Evolutionary conservation across 768 basidiomycete species (phyloP).

Genomic region (Suillus ampliporus): DNA sequence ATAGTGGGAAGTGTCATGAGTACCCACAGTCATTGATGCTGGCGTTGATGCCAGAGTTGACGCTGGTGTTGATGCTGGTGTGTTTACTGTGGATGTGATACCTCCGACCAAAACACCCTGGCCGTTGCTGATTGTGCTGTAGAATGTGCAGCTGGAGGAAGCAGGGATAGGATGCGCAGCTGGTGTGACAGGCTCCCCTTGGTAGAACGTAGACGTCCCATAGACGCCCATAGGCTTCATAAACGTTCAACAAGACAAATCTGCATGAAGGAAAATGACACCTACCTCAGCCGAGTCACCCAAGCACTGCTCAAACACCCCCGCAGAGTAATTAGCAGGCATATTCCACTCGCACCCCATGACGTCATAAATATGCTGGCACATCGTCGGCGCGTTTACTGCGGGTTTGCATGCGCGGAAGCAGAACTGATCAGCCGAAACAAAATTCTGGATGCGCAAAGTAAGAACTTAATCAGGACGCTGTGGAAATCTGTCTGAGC

Average conservation of each 20-base stretch:
- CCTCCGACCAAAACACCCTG: constrained; percentile 34
- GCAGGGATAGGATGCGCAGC: constrained; percentile 59
- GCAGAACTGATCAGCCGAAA: constrained; percentile 67
- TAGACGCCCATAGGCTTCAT: constrained; percentile 71
- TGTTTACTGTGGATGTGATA: constrained; percentile 16
- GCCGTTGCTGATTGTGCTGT: constrained; percentile 58
- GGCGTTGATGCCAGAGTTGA: too few relatives aligned
- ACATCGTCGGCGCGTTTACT: constrained; percentile 54
- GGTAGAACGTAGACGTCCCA: constrained; percentile 67
- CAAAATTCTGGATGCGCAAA: constrained; percentile 55
- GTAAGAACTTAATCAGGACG: constrained; percentile 11
- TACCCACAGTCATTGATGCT: constrained; percentile 6
- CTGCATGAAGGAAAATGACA: not conserved
- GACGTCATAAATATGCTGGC: constrained; percentile 63
- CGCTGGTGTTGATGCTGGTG: not conserved
- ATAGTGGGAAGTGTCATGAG: constrained; percentile 4
- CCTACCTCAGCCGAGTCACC: constrained; percentile 57
- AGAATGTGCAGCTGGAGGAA: constrained; percentile 62
- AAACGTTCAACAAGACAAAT: constrained; percentile 4
- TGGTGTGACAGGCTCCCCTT: constrained; percentile 64
- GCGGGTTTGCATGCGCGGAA: constrained; percentile 70
- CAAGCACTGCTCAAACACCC: constrained; percentile 55
- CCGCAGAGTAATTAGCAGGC: constrained; percentile 53
- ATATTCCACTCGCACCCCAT: constrained; percentile 71
- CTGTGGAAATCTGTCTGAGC: constrained; percentile 11